A percentile compares a stretch with the other conserved stretches of the same genome.
These are phyloP conservation scores for Marchantia polymorpha DNA, from an alignment of 225 moss, liverwort and hornwort genomes.

Conservation along the genomic window DNA sequence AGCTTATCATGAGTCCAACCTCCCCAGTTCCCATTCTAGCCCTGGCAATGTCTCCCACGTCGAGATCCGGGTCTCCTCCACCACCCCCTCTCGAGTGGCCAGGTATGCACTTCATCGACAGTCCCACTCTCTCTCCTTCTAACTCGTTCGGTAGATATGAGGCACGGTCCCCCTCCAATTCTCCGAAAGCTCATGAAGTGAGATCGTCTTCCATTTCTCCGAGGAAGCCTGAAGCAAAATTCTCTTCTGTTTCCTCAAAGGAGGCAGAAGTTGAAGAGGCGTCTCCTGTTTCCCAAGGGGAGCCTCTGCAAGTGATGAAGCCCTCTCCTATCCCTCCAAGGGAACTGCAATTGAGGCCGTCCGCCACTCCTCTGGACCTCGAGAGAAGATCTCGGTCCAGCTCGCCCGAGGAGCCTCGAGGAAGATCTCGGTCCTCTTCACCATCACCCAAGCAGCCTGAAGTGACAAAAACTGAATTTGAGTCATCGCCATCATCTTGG, in stretches of 20 bases:
- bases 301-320: neutral
- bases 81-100: slow-evolving; percentile 13
- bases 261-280: neutral
- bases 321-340: neutral
- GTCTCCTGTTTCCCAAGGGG: neutral
- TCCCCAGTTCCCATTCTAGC: slow-evolving; percentile 43
- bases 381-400: neutral
- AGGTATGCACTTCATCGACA: neutral
- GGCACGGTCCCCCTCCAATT: slow-evolving; percentile 4
- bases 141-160: neutral
- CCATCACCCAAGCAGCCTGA: neutral
- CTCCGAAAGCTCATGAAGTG: neutral
- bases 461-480: neutral
- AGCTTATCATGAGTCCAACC: slow-evolving; percentile 30
- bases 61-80: slow-evolving; percentile 22
- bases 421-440: slow-evolving; percentile 1
- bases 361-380: neutral
- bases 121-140: slow-evolving; percentile 9
- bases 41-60: slow-evolving; percentile 38
- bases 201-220: slow-evolving; percentile 1
- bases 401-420: neutral
- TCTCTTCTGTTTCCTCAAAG: neutral
- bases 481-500: neutral
- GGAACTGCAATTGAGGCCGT: neutral
- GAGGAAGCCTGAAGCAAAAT: neutral